Conservation (phyloP, 805 yeast species). For the Suhomyces sp. region DNA sequence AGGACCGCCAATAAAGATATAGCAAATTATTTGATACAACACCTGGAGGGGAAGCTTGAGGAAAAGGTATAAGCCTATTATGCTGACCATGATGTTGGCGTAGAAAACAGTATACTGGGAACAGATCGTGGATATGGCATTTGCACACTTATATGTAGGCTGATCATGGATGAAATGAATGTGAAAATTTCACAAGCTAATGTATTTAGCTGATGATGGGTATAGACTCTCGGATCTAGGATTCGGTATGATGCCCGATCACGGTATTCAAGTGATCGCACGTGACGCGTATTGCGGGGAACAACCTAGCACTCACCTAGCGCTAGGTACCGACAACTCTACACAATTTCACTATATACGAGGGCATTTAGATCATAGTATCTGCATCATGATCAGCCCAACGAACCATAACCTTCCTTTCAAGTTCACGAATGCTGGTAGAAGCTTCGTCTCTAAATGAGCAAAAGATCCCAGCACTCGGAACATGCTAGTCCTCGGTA, state of each 20-base stretch:
- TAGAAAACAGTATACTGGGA: neutral
- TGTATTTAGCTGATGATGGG: neutral
- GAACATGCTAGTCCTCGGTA: neutral
- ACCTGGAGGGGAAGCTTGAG: slow-evolving; percentile 15
- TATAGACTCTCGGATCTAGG: neutral
- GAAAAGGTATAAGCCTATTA: neutral
- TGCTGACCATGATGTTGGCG: neutral
- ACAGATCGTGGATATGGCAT: neutral
- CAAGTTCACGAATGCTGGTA: no score
- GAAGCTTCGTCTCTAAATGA: no score
- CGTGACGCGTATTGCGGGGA: neutral
- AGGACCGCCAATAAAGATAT: slow-evolving; percentile 14
- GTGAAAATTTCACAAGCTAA: neutral
- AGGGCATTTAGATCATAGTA: neutral
- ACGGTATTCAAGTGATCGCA: neutral
- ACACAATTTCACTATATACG: neutral
- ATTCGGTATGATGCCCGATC: neutral
- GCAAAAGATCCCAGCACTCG: neutral
- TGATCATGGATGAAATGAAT: neutral
- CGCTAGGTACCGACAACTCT: neutral
- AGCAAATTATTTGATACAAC: slow-evolving; percentile 10
- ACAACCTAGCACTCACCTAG: neutral
- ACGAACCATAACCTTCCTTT: neutral
- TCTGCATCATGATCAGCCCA: neutral
- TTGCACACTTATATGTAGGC: neutral